Evolutionary conservation across 2,329 filamentous ascomycete genomes (phyloP).

Genomic region (Xylaria sp.): DNA sequence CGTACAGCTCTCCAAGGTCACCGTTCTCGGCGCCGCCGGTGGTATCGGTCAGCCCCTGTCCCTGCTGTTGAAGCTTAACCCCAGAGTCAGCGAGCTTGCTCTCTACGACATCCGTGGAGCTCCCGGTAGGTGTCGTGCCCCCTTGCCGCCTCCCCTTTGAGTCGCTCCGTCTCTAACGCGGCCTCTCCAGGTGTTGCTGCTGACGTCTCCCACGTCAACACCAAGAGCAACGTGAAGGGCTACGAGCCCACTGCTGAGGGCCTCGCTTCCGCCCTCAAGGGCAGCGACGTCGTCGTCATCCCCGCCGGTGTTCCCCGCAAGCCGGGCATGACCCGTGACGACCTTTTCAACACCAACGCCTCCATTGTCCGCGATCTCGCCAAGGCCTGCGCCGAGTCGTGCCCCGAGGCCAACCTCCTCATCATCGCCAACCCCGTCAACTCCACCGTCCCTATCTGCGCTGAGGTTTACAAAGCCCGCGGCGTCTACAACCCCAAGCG

Average conservation of each 20-base stretch:
- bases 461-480: conserved; percentile 93
- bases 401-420: conserved; percentile 92
- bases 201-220: conserved; percentile 99
- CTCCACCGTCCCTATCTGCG: conserved; percentile 97
- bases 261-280: conserved; percentile 80
- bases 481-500: conserved; percentile 99
- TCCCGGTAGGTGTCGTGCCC: conserved; percentile 69
- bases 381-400: conserved; percentile 87
- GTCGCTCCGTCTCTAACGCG: too few relatives aligned
- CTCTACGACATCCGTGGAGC: conserved; percentile 97
- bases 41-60: conserved; percentile 99
- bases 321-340: conserved; percentile 99
- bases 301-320: conserved; percentile 98
- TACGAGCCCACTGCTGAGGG: conserved; percentile 79
- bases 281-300: conserved; percentile 92
- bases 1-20: conserved; percentile 88
- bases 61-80: conserved; percentile 98
- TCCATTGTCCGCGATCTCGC: conserved; percentile 98
- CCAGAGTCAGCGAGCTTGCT: conserved; percentile 87
- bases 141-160: too few relatives aligned
- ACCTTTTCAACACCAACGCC: conserved; percentile 99
- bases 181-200: conserved; percentile 88
- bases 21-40: conserved; percentile 94
- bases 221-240: conserved; percentile 91
- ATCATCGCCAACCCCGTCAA: conserved; percentile 99